These are phyloP conservation scores for Reutealis trisperma DNA, from an alignment of 345 rosid genomes.

Conservation along the genomic window DNA sequence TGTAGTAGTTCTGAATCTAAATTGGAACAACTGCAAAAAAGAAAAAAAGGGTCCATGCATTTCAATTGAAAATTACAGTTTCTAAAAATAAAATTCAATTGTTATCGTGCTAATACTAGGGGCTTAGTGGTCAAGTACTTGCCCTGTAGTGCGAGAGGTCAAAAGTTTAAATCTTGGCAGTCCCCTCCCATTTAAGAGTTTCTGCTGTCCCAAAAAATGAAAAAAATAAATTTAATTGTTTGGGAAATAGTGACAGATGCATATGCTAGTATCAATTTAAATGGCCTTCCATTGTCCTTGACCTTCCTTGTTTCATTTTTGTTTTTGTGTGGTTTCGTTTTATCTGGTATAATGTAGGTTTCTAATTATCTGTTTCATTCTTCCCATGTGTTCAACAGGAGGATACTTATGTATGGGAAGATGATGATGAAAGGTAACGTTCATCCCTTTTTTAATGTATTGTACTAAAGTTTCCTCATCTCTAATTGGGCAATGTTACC, in stretches of 20 bases:
- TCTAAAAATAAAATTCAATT: not conserved
- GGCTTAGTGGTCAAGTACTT: too few relatives aligned
- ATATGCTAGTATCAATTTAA: not conserved
- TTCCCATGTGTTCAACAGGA: slow-evolving; percentile 48
- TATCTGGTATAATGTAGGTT: slow-evolving; percentile 1
- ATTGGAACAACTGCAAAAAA: not conserved
- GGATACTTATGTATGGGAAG: slow-evolving; percentile 96
- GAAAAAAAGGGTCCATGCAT: not conserved
- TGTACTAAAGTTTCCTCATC: not conserved
- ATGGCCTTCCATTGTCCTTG: not conserved
- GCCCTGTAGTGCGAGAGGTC: too few relatives aligned
- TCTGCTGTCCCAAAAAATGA: too few relatives aligned
- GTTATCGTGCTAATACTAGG: not conserved
- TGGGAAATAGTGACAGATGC: not conserved
- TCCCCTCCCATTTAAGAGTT: too few relatives aligned
- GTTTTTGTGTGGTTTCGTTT: not conserved
- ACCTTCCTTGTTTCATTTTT: not conserved
- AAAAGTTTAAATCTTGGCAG: too few relatives aligned
- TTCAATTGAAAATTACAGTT: not conserved
- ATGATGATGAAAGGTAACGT: slow-evolving; percentile 77
- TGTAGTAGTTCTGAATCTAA: not conserved
- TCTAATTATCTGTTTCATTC: not conserved
- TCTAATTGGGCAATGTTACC: not conserved
- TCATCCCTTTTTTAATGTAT: not conserved
- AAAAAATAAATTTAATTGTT: not conserved